Evolutionary conservation across 495 filamentous ascomycete genomes (phyloP).

Genomic region (Penicillium goetzii): DNA sequence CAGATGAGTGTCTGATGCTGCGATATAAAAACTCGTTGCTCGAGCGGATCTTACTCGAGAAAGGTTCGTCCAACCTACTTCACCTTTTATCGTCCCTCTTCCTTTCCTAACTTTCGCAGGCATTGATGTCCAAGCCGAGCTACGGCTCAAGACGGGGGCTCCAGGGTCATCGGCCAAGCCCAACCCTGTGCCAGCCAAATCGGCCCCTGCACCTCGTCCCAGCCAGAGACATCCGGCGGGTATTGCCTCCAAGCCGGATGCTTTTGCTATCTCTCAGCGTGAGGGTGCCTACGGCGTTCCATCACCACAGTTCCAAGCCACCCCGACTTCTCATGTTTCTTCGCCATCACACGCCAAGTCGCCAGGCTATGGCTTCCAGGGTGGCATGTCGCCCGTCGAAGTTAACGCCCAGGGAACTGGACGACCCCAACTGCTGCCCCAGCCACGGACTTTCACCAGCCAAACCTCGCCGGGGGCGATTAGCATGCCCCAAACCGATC

Average conservation of each 20-base stretch:
- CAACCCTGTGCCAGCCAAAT: constrained; percentile 50
- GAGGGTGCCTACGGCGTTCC: constrained; percentile 52
- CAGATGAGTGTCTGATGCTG: constrained; percentile 97
- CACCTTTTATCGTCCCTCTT: not conserved
- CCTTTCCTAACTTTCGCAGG: constrained; percentile 53
- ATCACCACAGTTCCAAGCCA: constrained; percentile 71
- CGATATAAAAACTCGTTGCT: constrained; percentile 97
- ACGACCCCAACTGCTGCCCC: constrained; percentile 54
- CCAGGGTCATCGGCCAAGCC: constrained; percentile 64
- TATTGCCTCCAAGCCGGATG: constrained; percentile 72
- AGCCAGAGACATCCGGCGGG: constrained; percentile 70
- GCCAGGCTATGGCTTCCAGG: constrained; percentile 70
- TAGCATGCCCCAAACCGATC: constrained; percentile 47
- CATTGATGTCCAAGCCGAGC: constrained; percentile 95
- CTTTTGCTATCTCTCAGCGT: constrained; percentile 58
- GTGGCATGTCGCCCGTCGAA: constrained; percentile 67
- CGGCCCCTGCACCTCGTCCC: constrained; percentile 52
- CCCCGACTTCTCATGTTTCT: constrained; percentile 78
- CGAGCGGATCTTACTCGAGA: constrained; percentile 92
- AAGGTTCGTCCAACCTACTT: constrained; percentile 59
- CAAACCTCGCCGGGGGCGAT: constrained; percentile 46
- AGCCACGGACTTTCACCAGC: constrained; percentile 44
- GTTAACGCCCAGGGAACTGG: constrained; percentile 61
- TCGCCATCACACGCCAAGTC: constrained; percentile 75
- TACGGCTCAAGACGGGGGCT: constrained; percentile 81